phyloP scores from a whole-genome alignment of 257 asterid species.

The Penstemon barbatus region DNA sequence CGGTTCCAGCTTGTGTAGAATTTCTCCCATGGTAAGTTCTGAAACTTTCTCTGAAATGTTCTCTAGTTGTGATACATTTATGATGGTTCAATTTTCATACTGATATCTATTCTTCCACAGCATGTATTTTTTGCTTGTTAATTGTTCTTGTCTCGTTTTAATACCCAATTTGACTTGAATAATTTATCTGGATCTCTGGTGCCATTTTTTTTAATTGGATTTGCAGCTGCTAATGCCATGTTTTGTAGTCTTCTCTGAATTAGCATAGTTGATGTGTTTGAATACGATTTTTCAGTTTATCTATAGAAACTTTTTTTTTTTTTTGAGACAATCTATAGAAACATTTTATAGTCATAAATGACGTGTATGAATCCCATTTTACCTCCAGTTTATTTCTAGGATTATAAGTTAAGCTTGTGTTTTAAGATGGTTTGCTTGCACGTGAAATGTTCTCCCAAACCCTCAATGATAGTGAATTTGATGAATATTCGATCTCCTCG shows the following conservation, averaged over 20 bases:
- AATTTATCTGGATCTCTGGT: not conserved
- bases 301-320: not conserved
- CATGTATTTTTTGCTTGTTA: not conserved
- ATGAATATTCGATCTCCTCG: too few species aligned
- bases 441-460: too few species aligned
- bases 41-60: slow-evolving; percentile 15
- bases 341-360: not conserved
- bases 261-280: not conserved
- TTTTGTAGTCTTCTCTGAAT: not conserved
- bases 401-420: not conserved
- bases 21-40: slow-evolving; percentile 42
- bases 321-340: not conserved
- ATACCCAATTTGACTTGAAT: not conserved
- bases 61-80: not conserved
- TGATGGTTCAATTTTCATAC: slow-evolving; percentile 15
- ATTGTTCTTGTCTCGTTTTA: not conserved
- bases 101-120: slow-evolving; percentile 3
- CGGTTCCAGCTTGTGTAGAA: slow-evolving; percentile 40
- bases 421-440: too few species aligned
- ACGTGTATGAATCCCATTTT: not conserved
- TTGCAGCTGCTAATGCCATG: not conserved
- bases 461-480: too few species aligned
- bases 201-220: not conserved
- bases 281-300: not conserved
- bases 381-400: not conserved